Evolutionary conservation across 345 rosid genomes (phyloP), one percentile per base, ranked within the genome.

Genomic region (Balakata baccata): DNA sequence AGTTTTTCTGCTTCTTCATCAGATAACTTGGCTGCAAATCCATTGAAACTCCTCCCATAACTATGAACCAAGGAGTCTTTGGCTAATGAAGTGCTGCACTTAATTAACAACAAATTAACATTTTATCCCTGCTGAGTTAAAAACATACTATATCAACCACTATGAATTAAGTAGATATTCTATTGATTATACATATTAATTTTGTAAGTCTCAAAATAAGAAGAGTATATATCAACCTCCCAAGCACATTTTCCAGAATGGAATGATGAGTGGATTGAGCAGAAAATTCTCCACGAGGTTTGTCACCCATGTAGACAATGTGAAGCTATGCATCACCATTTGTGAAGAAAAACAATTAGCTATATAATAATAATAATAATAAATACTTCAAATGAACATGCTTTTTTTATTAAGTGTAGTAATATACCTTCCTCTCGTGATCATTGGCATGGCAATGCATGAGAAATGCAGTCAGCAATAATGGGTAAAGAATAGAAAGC

Each of bases 11-110:
- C 86, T 66, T 84, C 81, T 69, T 81, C 79, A 65, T 81, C 78
- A 0, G 81, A 78, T n/a, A 83, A 60, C 62, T 67, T 83, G 20
- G 88, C 86, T 22, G 85, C 86, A 79, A 85, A 85, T 52, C 79
- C 85, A 60, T 83, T 81, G 69, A 85, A 77, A 70, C 75, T 79
- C 69, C 81, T 78, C 22, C 82, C 79, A 45, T 85, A 83, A 57
- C 85, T 85, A 46, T 83, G 74, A 62, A 85, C 57, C 7, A 79
- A 71, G 11, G 78, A 83, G 7, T 83, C 77, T 56, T 70, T 65
- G 25, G 83, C 85, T 16, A 63, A 67, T 23, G 57, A 49, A 71
- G 64, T 18, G 50, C 87, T 78, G 85, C 75, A 72, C 51, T 75
- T 29, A 29, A 29, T 29, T 3, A 61, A 1, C 18, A 10, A 25